phyloP scores from a whole-genome alignment of 495 filamentous ascomycete species.

The Trichoderma virens region DNA sequence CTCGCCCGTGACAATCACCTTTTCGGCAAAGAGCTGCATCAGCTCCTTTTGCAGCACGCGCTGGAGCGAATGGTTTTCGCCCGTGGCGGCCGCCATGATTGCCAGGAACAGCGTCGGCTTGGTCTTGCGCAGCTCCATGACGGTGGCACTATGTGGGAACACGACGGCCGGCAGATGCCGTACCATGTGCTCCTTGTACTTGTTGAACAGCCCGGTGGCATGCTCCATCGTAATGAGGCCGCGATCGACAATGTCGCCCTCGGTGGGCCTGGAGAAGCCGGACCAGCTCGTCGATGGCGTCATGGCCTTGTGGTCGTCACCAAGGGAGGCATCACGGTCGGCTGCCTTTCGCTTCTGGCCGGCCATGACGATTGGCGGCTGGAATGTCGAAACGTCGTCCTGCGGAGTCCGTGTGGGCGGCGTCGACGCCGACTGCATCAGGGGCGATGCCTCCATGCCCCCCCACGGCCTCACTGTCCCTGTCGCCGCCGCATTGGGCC shows the following conservation, averaged over 20 bases:
- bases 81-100: conserved; percentile 63
- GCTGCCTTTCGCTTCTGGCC: conserved; percentile 42
- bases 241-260: conserved; percentile 62
- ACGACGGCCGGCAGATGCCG: conserved; percentile 72
- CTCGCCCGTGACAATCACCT: conserved; percentile 64
- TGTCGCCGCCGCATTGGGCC: background rate
- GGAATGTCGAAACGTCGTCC: background rate
- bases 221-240: conserved; percentile 54
- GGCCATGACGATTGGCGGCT: conserved; percentile 19
- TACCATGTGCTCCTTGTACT: conserved; percentile 62
- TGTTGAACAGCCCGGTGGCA: conserved; percentile 57
- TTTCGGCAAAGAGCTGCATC: conserved; percentile 65
- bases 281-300: conserved; percentile 3
- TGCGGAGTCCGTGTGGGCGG: conserved; percentile 19
- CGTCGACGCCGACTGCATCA: conserved; percentile 17
- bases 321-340: conserved; percentile 18
- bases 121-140: conserved; percentile 55
- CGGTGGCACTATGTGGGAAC: conserved; percentile 59
- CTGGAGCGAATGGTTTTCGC: conserved; percentile 53
- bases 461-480: background rate
- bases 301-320: conserved; percentile 13
- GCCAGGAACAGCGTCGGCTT: conserved; percentile 78
- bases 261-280: conserved; percentile 4
- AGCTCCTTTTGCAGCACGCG: conserved; percentile 57
- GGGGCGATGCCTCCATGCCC: background rate